Base-by-base conservation (phyloP, 2,329 filamentous ascomycete genomes). In the Colletotrichum sp. region DNA sequence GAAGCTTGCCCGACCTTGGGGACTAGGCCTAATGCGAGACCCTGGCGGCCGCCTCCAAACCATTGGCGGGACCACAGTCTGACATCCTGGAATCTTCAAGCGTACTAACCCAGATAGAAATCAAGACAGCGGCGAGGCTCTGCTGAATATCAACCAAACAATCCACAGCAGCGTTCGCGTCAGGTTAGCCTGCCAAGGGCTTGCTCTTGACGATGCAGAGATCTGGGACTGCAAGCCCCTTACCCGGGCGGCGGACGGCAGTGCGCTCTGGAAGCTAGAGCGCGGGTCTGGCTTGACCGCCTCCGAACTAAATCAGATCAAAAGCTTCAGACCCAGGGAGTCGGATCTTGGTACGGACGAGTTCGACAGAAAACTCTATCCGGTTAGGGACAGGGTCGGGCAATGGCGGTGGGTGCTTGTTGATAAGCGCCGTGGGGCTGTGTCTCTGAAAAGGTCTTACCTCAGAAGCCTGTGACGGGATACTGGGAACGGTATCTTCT, bases 361-460 rank as follows among this genome's bases (percentile, higher is more conserved):
- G 49, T 28, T 72, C 32, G 30, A 72, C 39, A 28, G 62, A 59
- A 67, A 65, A 52, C 69, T 49, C 21, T 74, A 78, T 10, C 71
- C 78, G n/a, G 79, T 79, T 10, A 77, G 80, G 6, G 79, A 81
- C 8, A 81, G 78, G 52, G 77, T 80, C 6, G 78, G 83, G 39
- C 84, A 87, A 63, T 92, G 90, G 90, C 82, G 88, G 3, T 92
- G 89, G 90, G 87, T 89, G 78, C 91, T 90, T 63, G 80, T 84
- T 0, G 85, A 88, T 67, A 78, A 80, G 24, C 79, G 84, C 3
- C 87, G 86, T 10, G 87, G 87, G 4, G 79, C 78, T 12, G 79
- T 85, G 24, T 86, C 87, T 62, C 82, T 78, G 62, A 85, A 76
- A 82, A 82, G 26, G 82, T 86, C 30, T 83, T 92, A 84, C 83